phyloP scores from a whole-genome alignment of 2,329 filamentous ascomycete species.

The Pleomassaria siparia region DNA sequence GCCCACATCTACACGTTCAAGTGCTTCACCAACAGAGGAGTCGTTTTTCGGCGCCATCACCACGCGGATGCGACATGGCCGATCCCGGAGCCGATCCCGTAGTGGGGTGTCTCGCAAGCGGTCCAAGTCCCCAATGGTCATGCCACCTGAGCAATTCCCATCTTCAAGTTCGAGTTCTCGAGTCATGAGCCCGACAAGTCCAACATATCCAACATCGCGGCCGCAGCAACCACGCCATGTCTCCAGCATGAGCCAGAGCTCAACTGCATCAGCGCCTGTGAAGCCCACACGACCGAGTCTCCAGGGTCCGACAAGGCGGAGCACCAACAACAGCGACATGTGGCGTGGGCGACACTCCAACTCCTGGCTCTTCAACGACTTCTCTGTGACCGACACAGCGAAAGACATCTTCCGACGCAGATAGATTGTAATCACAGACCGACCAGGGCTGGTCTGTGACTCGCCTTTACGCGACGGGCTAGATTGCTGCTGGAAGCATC shows the following conservation, averaged over 20 bases:
- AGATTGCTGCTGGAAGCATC: conserved; percentile 23
- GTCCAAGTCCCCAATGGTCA: conserved; percentile 33
- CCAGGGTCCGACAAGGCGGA: conserved; percentile 24
- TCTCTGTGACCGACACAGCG: conserved; percentile 40
- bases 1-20: conserved; percentile 17
- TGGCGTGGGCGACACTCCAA: conserved; percentile 44
- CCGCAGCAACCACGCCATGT: conserved; percentile 23
- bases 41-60: conserved; percentile 42
- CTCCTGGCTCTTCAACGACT: conserved; percentile 42
- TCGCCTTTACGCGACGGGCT: conserved; percentile 8
- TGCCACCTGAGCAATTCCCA: conserved; percentile 29
- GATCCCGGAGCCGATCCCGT: conserved; percentile 38
- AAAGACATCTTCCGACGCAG: conserved; percentile 32
- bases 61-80: conserved; percentile 33
- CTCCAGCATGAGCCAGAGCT: conserved; percentile 24
- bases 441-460: conserved; percentile 15
- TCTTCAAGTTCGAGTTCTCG: conserved; percentile 12
- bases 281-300: conserved; percentile 24
- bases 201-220: conserved; percentile 12
- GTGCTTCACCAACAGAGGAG: conserved; percentile 29
- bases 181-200: conserved; percentile 15
- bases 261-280: conserved; percentile 9
- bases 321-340: conserved; percentile 36
- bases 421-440: conserved; percentile 19
- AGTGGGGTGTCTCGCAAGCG: conserved; percentile 23